Base-by-base conservation (phyloP, 495 filamentous ascomycete genomes). In the Hyphodiscus hymeniophilus region DNA sequence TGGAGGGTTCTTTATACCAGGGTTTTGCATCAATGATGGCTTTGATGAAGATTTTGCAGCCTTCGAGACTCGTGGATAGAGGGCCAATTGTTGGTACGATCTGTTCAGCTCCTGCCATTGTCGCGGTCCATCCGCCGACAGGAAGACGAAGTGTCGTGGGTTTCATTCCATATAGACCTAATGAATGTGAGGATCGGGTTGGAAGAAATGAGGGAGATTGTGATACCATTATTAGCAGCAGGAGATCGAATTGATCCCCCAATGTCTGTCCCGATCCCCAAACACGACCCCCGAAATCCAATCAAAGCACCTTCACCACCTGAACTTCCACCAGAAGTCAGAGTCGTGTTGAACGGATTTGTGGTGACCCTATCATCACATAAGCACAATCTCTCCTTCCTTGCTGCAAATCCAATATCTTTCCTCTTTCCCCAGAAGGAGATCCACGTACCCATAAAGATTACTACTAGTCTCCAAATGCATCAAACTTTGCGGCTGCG, bases 221-320 rank as follows among this genome's bases (percentile, higher is more conserved):
- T 3, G 79, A 41, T 24, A 58, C 56, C 82, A 50, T 78, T 73
- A 43, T 78, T 70, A 17, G 74, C 75, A 0, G 85, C 81, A 0
- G 85, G 85, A 26, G 69, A 70, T 0, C 81, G 69, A 50, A 87
- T 82, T 3, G 77, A 83, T 3, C 82, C 82, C 16, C 75, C 83
- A 36, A 88, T 74, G 55, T 87, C 83, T 1, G 78, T 81, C 0
- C 82, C 83, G 34, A 88, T 77, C 0, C 84, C 84, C 0, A 86
- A 61, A 23, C 72, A 64, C 28, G 74, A 79, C 1, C 81, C 82
- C 1, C 73, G 59, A 1, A 77, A 61, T 0, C 68, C 78, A 30
- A 85, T 51, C n/a, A 87, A 64, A 0, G 82, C 77, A 0, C 71
- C 76, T 58, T 88, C 84, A 38, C 84, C 83, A 12, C 82, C 81